These are phyloP conservation scores for Ilyonectria robusta DNA, from an alignment of 2,329 filamentous ascomycete genomes.

Conservation along the genomic window DNA sequence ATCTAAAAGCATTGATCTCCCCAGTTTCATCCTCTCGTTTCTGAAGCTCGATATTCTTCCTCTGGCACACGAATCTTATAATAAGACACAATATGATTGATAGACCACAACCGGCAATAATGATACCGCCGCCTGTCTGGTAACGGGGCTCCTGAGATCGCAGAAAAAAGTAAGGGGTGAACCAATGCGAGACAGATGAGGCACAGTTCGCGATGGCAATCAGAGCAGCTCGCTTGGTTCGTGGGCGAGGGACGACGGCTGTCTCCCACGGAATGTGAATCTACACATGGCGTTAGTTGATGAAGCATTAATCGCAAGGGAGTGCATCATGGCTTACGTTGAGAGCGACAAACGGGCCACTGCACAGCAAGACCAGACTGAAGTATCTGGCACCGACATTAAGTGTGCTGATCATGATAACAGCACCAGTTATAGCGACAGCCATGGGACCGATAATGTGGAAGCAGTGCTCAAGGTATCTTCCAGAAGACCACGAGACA, in stretches of 20 bases:
- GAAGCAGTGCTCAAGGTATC: conserved; percentile 54
- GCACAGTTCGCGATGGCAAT: conserved; percentile 58
- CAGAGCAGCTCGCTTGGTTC: conserved; percentile 56
- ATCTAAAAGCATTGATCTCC: no score
- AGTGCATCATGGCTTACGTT: conserved; percentile 36
- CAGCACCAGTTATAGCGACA: conserved; percentile 54
- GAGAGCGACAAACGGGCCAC: conserved; percentile 55
- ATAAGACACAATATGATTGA: no score
- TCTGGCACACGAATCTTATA: no score
- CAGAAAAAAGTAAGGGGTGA: conserved; percentile 55
- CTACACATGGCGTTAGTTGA: neutral
- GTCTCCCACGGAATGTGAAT: conserved; percentile 58
- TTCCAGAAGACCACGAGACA: conserved; percentile 56
- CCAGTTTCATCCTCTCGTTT: no score
- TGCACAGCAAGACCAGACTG: conserved; percentile 56
- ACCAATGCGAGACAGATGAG: conserved; percentile 56
- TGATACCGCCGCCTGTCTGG: conserved; percentile 44
- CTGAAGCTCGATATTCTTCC: no score
- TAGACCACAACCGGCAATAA: conserved; percentile 41
- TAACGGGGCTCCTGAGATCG: conserved; percentile 45
- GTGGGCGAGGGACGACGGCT: conserved; percentile 54
- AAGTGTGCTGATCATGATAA: conserved; percentile 58
- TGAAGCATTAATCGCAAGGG: neutral
- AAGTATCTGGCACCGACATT: conserved; percentile 59
- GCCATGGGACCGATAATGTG: conserved; percentile 56